These are phyloP conservation scores for Aspergillus costaricaensis DNA, from an alignment of 2,329 filamentous ascomycete species.

Conservation along the genomic window DNA sequence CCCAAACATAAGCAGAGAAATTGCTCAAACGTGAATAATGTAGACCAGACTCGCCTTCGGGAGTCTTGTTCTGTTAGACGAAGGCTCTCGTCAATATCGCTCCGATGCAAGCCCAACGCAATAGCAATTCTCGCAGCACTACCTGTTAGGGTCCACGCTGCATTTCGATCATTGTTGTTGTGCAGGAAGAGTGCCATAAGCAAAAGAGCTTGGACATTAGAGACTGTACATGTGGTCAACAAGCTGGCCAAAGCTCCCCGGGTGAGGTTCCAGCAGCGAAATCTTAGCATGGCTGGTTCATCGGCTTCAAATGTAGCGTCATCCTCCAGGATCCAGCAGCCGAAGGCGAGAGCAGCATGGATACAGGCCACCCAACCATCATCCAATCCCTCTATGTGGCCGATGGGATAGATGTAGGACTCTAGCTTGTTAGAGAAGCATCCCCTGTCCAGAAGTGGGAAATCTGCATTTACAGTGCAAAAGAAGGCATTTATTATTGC, in stretches of 20 bases:
- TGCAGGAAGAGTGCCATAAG: neutral
- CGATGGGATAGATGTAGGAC: neutral
- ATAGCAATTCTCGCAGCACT: neutral
- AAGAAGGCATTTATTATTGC: neutral
- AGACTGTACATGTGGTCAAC: neutral
- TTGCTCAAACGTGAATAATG: neutral
- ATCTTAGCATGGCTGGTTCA: neutral
- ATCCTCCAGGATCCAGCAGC: neutral
- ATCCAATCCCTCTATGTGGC: neutral
- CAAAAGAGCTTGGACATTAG: neutral
- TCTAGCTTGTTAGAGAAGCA: neutral
- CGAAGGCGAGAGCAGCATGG: neutral
- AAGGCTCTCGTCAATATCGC: neutral
- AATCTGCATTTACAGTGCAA: neutral
- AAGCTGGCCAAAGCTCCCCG: neutral
- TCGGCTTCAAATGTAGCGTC: too few relatives aligned
- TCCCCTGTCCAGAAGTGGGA: neutral
- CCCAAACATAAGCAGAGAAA: neutral
- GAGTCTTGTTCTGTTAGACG: neutral
- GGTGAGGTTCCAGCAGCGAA: neutral
- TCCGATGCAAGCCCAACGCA: neutral
- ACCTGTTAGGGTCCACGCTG: neutral
- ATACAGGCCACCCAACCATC: neutral
- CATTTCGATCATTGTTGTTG: neutral
- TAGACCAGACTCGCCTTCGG: neutral